These are phyloP conservation scores for Phytomonas francai DNA, from an alignment of 208 protist genomes.

Conservation along the genomic window DNA sequence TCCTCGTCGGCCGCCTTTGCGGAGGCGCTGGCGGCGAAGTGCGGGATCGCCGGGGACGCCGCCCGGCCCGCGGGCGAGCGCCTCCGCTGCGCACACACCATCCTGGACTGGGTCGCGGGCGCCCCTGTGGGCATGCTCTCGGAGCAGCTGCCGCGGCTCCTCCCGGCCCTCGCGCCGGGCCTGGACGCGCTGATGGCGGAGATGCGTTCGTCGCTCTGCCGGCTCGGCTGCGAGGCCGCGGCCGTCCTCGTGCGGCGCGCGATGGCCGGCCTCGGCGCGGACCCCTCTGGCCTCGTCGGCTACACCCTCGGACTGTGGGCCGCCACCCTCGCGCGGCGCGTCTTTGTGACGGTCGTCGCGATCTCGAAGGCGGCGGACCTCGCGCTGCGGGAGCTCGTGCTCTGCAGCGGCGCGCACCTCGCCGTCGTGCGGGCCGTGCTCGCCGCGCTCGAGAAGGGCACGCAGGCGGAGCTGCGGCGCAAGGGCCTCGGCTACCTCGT, in stretches of 20 bases:
- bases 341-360: slow-evolving; percentile 76
- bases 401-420: slow-evolving; percentile 43
- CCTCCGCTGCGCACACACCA: slow-evolving; percentile 36
- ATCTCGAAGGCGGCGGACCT: slow-evolving; percentile 64
- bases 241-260: slow-evolving; percentile 29
- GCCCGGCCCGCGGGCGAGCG: slow-evolving; percentile 22
- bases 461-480: slow-evolving; percentile 75
- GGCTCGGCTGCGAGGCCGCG: slow-evolving; percentile 51
- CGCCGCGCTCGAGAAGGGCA: slow-evolving; percentile 31
- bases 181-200: slow-evolving; percentile 44
- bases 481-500: slow-evolving; percentile 74
- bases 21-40: slow-evolving; percentile 20
- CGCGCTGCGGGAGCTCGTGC: slow-evolving; percentile 46
- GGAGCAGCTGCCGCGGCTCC: slow-evolving; percentile 14
- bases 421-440: slow-evolving; percentile 33
- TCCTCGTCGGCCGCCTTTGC: slow-evolving; percentile 19
- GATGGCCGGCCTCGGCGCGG: slow-evolving; percentile 14
- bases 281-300: slow-evolving; percentile 15
- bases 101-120: slow-evolving; percentile 43
- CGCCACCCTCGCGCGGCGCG: slow-evolving; percentile 38
- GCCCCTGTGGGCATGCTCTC: slow-evolving; percentile 26
- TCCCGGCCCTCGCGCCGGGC: slow-evolving; percentile 17
- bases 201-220: slow-evolving; percentile 76
- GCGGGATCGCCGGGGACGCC: slow-evolving; percentile 11
- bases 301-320: slow-evolving; percentile 37